Evolutionary conservation across 116 monocot species (phyloP), one percentile per base, ranked within the genome.

Genomic region (Cymodocea nodosa): DNA sequence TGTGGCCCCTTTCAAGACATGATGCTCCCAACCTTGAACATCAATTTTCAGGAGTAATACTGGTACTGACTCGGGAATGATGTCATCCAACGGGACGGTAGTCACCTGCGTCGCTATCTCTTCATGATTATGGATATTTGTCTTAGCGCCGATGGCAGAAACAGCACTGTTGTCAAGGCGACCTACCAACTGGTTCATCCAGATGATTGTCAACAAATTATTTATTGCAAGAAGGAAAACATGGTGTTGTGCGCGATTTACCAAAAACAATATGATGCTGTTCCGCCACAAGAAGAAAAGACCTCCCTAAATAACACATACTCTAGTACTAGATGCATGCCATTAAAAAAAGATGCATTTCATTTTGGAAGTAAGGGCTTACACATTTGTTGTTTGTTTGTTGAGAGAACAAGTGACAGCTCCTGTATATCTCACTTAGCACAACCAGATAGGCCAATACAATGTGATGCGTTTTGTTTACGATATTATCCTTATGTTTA

Each of bases 81-180:
- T 78, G 64, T 87, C 80, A 37, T 95, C 90, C 53, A 95, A 40
- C 20, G 85, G 90, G n/a, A 90, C 70, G 40, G 87, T 77, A 9
- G 69, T 51, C 37, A 90, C 95, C 39, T 81, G 77, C 39, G 90
- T 70, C 30, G 79, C 85, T 58, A 95, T 74, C 48, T 90, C 90
- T 78, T 87, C 72, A 59, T 90, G 90, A 5, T 81, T 85, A 51
- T 87, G 85, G 74, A 95, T 90, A 62, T 83, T 90, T 35, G 90
- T 61, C 65, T 78, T 85, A 52, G 95, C 95, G 49, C 95, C 90
- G 34, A 69, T 79, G 64, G 84, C 85, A 71, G 95, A 95, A 62
- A 95, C 75, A 9, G 95, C 90, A 69, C 95, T 95, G 72, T 95
- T 90, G 66, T 95, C 95, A 12, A 95, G 87, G 39, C 90, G 87